Conservation (phyloP, 2,329 filamentous ascomycete genomes). For the Bipolaris cookei region DNA sequence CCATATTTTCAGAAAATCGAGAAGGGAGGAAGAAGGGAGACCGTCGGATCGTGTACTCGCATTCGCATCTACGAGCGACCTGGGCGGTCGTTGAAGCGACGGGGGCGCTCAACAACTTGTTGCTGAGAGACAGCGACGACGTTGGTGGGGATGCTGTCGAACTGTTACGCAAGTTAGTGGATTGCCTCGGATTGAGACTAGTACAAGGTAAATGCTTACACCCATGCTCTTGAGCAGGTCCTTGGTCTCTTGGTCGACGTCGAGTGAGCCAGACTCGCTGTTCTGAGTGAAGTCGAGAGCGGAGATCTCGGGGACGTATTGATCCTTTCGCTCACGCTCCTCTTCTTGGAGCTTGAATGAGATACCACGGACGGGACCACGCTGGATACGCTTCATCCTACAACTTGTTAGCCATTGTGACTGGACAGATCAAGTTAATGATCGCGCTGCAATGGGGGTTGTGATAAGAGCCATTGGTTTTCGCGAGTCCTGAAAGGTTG, state of each 20-base stretch:
- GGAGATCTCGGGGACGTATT: conserved; percentile 99
- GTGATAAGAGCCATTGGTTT: neutral
- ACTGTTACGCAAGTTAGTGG: conserved; percentile 61
- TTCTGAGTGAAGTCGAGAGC: conserved; percentile 98
- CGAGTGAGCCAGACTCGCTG: conserved; percentile 89
- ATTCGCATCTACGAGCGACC: conserved; percentile 39
- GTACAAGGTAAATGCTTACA: conserved; percentile 68
- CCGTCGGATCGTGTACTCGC: conserved; percentile 56
- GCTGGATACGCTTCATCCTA: conserved; percentile 99
- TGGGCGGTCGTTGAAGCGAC: conserved; percentile 74
- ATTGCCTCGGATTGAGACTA: neutral
- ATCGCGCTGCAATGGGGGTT: neutral
- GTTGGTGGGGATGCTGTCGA: conserved; percentile 97
- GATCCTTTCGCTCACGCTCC: conserved; percentile 99
- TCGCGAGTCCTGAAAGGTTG: neutral
- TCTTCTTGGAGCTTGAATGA: conserved; percentile 99
- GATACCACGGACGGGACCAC: conserved; percentile 98
- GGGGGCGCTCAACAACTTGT: conserved; percentile 82
- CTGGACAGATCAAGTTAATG: neutral
- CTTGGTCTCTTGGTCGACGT: conserved; percentile 98
- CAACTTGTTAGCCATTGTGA: conserved; percentile 13
- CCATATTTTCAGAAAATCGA: conserved; percentile 45
- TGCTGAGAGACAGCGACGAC: conserved; percentile 88
- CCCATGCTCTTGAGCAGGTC: conserved; percentile 99
- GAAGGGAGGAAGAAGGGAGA: conserved; percentile 32